A percentile compares a stretch with the other conserved stretches of the same genome.
phyloP scores from a whole-genome alignment of 2,329 filamentous ascomycete species.

The Penicillium paneum region DNA sequence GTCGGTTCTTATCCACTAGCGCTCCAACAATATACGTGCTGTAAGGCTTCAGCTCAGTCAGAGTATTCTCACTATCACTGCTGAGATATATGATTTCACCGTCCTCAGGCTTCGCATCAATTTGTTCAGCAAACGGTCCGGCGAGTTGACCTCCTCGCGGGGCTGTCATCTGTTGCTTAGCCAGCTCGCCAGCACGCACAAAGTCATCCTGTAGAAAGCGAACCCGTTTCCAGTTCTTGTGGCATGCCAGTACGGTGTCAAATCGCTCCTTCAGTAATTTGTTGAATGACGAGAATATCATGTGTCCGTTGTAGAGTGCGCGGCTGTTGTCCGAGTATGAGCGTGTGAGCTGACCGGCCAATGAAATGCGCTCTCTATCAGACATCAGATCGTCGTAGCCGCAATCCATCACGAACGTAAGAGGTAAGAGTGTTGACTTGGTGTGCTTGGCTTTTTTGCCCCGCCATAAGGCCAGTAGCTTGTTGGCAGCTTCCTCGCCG shows the following conservation, averaged over 20 bases:
- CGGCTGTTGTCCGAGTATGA: slow-evolving; percentile 84
- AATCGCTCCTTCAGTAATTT: slow-evolving; percentile 73
- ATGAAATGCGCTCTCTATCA: slow-evolving; percentile 77
- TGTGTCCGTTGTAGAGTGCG: slow-evolving; percentile 63
- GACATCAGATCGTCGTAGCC: slow-evolving; percentile 88
- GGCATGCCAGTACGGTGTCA: slow-evolving; percentile 70
- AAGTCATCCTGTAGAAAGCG: slow-evolving; percentile 73
- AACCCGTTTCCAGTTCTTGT: slow-evolving; percentile 76
- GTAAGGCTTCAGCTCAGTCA: slow-evolving; percentile 79
- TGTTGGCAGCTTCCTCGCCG: slow-evolving; percentile 25
- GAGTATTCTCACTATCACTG: slow-evolving; percentile 82
- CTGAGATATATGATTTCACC: slow-evolving; percentile 80
- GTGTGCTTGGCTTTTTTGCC: slow-evolving; percentile 25
- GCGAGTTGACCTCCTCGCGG: slow-evolving; percentile 56
- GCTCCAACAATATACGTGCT: slow-evolving; percentile 92
- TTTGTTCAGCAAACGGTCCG: slow-evolving; percentile 54
- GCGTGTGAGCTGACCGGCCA: slow-evolving; percentile 78
- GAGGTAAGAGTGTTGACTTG: slow-evolving; percentile 60
- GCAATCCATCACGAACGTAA: slow-evolving; percentile 85
- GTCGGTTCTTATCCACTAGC: slow-evolving; percentile 90
- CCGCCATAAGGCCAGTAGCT: slow-evolving; percentile 27
- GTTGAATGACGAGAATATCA: slow-evolving; percentile 75
- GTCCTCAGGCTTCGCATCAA: slow-evolving; percentile 35
- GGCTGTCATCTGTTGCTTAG: slow-evolving; percentile 65
- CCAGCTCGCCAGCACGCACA: slow-evolving; percentile 61